These are phyloP conservation scores for Kokia cookei DNA, from an alignment of 441 rosid species.

Conservation along the genomic window DNA sequence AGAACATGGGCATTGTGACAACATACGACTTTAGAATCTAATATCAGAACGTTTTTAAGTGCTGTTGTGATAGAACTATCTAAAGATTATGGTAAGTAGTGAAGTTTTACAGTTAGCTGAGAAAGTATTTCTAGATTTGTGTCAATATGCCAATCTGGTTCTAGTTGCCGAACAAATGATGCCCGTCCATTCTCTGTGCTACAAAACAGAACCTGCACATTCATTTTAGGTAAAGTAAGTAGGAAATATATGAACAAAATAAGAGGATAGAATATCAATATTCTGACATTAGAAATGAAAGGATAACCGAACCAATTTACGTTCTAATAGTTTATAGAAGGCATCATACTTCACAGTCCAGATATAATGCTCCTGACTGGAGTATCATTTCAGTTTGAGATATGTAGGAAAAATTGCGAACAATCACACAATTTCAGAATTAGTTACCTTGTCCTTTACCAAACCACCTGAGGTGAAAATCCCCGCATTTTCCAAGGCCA, in stretches of 20 bases:
- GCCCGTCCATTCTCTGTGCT: constrained; percentile 82
- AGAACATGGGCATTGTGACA: background rate
- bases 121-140: constrained; percentile 65
- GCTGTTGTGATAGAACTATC: background rate
- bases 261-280: background rate
- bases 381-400: background rate
- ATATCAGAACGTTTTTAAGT: background rate
- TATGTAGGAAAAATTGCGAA: background rate
- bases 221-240: constrained; percentile 12
- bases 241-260: background rate
- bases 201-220: constrained; percentile 83
- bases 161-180: constrained; percentile 91
- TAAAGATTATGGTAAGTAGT: background rate
- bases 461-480: constrained; percentile 89
- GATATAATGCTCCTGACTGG: background rate
- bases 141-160: constrained; percentile 97
- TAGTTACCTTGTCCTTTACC: constrained; percentile 80
- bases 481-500: constrained; percentile 85
- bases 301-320: background rate
- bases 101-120: constrained; percentile 65
- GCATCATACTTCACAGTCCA: background rate
- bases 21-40: background rate
- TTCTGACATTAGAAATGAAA: background rate
- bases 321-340: background rate
- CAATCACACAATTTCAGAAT: background rate